Base-by-base conservation (phyloP, 176 grass and related monocot genomes). In the Oryza meridionalis region DNA sequence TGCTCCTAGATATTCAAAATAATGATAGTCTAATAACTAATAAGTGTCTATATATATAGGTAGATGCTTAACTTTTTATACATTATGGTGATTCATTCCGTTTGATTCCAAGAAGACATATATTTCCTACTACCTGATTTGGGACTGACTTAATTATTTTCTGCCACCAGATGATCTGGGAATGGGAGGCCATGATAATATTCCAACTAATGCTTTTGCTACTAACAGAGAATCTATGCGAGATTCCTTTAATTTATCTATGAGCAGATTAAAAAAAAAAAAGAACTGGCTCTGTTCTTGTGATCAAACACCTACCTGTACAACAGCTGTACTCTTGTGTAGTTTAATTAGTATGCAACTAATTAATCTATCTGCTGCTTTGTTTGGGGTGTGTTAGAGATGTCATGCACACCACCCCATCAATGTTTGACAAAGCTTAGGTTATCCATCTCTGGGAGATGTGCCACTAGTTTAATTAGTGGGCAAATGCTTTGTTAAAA, bases 391-490 rank as follows among this genome's bases (percentile, higher is more conserved):
- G 69, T 55, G 83, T 85, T 94, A 88, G 92, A 88, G 85, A 69
- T 85, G 88, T 90, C 88, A 84, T 82, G 82, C 82, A 80, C 79
- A 84, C 29, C 64, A 78, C 80, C 88, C 81, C 84, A 46, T 75
- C 72, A 70, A 35, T 50, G 85, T 90, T 90, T 90, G 78, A 90
- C 82, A 93, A 86, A 80, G 81, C 45, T 85, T 93, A 90, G 85
- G 85, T 90, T 93, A 93, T 93, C 88, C 85, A 88, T 83, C 88
- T 76, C 74, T 61, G 70, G 63, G 76, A 75, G 82, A 73, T 77
- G 88, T 83, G 91, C 78, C 72, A 75, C 70, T 55, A 77, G 14
- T 84, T 89, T 72, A 75, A 80, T 22, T 73, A 86, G 58, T 86
- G 77, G 33, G 42, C 5, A 33, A 33, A 50, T 84, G 40, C 72